Base-by-base conservation (phyloP, 352 stramenopile genomes). In the Globisporangium polare region DNA sequence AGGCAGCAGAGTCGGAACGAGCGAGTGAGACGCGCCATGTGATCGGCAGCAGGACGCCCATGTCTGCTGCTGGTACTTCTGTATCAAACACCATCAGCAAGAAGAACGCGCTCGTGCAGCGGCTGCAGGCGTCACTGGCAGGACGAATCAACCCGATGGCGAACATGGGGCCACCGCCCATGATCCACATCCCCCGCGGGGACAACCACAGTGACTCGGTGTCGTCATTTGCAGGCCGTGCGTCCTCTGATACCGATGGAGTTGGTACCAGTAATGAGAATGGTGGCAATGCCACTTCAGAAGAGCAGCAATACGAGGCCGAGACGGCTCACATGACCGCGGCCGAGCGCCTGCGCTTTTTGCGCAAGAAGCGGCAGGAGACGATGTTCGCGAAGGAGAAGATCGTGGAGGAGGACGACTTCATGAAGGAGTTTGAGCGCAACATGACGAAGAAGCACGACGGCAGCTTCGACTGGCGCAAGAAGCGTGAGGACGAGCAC, bases 361-460 rank as follows among this genome's bases (percentile, higher is more conserved):
- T 90, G 47, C 73, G 80, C 18, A 77, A 74, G 45, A 86, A 90
- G 52, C 65, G 80, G 2, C 78, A 89, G 58, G 75, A 88, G 29
- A 65, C 72, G 31, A 80, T 87, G 71, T 66, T 86, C 52, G 58
- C 56, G 2, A 86, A 81, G 67, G 62, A 74, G 29, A 73, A 80
- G n/a, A 76, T 65, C 26, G 65, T 82, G 13, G 56, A 70, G 4
- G 64, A 72, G 1, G 78, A 90, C 51, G 78, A 88, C 42, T 90
- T 90, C 49, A 81, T 90, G 73, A 69, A 73, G 10, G 80, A 90
- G 59, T 75, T 88, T 41, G 73, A 70, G 27, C 78, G 61, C 15
- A 90, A 90, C 56, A 86, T 87, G 80, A 82, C 86, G 68, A 88
- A 88, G 55, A 90, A 89, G 45, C 71, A 80, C 20, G 60, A 53